Conservation (phyloP, 495 filamentous ascomycete genomes). For the Penicillium lagena region DNA sequence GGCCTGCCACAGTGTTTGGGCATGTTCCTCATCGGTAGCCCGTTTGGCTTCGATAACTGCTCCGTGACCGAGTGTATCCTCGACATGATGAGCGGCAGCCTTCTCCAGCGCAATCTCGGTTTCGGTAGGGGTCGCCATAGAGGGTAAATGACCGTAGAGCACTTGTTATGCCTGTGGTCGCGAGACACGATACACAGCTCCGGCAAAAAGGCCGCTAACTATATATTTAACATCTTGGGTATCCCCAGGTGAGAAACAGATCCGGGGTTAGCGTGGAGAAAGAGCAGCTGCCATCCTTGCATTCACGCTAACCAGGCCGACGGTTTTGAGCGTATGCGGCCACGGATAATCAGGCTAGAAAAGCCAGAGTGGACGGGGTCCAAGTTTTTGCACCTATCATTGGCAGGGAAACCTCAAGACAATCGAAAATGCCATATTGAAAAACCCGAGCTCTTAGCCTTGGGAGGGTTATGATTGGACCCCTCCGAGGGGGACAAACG, state of each 20-base stretch:
- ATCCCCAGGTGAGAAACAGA: constrained; percentile 2
- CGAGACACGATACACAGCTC: no score
- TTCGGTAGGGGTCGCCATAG: constrained; percentile 7
- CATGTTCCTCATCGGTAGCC: constrained; percentile 26
- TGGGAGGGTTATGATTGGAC: constrained; percentile 12
- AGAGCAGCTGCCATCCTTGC: neutral
- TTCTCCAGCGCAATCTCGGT: constrained; percentile 17
- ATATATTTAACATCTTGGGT: neutral
- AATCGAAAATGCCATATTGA: no score
- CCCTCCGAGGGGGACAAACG: constrained; percentile 4
- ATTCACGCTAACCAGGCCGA: constrained; percentile 10
- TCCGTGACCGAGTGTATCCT: constrained; percentile 17
- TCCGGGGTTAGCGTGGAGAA: constrained; percentile 9
- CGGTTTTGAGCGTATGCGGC: no score
- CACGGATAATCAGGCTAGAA: neutral
- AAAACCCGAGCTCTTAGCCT: constrained; percentile 3
- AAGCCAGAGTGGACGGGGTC: neutral
- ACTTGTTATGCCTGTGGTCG: no score
- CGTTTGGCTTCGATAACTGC: constrained; percentile 25
- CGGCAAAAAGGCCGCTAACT: neutral
- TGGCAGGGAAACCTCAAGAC: neutral
- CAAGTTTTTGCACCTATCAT: neutral
- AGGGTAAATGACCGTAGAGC: neutral
- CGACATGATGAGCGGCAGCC: constrained; percentile 19
- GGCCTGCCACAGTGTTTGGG: constrained; percentile 22